phyloP scores from a whole-genome alignment of 2,329 filamentous ascomycete genomes.

The Ceratocystis cacaofunesta region DNA sequence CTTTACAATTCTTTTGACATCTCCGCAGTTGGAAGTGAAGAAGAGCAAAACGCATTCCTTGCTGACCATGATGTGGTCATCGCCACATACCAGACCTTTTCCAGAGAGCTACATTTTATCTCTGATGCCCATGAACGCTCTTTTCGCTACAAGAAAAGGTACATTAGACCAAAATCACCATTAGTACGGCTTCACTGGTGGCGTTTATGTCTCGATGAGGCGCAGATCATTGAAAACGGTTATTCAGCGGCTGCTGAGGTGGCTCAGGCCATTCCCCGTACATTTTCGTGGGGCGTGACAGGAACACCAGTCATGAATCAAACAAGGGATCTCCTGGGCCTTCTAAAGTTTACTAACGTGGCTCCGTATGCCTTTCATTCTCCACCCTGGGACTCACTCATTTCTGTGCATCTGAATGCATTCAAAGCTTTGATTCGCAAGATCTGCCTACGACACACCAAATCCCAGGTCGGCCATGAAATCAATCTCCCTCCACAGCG shows the following conservation, averaged over 20 bases:
- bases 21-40: slow-evolving; percentile 21
- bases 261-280: slow-evolving; percentile 62
- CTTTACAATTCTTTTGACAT: slow-evolving; percentile 38
- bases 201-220: slow-evolving; percentile 63
- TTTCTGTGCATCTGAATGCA: slow-evolving; percentile 41
- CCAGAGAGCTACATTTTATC: slow-evolving; percentile 66
- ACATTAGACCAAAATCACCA: slow-evolving; percentile 55
- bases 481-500: slow-evolving; percentile 68
- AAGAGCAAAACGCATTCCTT: slow-evolving; percentile 31
- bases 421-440: slow-evolving; percentile 56
- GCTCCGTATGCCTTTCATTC: neutral
- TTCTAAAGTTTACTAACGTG: slow-evolving; percentile 52
- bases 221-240: slow-evolving; percentile 88
- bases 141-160: slow-evolving; percentile 50
- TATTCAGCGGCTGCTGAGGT: slow-evolving; percentile 71
- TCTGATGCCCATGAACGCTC: slow-evolving; percentile 52
- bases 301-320: slow-evolving; percentile 79
- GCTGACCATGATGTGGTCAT: slow-evolving; percentile 43
- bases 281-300: slow-evolving; percentile 84
- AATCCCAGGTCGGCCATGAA: slow-evolving; percentile 64
- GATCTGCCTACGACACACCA: slow-evolving; percentile 74
- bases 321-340: slow-evolving; percentile 60
- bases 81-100: slow-evolving; percentile 56
- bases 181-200: slow-evolving; percentile 76
- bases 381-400: slow-evolving; percentile 48